Base-by-base conservation (phyloP, 345 rosid genomes). In the Hibiscus trionum region DNA sequence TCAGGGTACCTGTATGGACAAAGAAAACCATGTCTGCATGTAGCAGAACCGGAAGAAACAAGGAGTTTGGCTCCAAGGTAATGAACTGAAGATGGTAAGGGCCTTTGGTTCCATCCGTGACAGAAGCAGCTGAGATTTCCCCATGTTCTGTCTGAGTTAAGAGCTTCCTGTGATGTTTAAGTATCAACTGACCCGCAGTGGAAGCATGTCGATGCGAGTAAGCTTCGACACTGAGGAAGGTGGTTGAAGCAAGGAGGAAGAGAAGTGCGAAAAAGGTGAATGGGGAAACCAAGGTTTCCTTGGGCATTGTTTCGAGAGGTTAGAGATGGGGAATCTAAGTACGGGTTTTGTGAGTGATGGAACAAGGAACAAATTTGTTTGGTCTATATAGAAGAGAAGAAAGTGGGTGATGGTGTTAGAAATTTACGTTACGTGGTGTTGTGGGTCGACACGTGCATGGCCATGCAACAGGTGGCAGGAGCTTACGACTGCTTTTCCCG, bases 11-110 rank as follows among this genome's bases (percentile, higher is more conserved):
- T 5, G 96, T 86, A 70, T 79, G 84, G 39, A 95, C 96, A 68
- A 87, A 89, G 68, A 90, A 83, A 49, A 93, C 93, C 97, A 90
- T 89, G 80, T 87, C 90, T 1, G 97, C 80, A 73, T 85, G 94
- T 17, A 95, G 91, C 70, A 89, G 86, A 27, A 89, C 94, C 3
- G 99, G 99, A 16, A 95, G 96, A 77, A 95, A 83, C 31, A 95
- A 83, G 9, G 92, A 79, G 70, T 83, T 89, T 5, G 96, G 99
- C 72, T 92, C 89, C 71, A 95, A 53, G 1, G 94, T 90, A 80
- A 95, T 80, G 74, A 93, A 93, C 76, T 89, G 89, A 66, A 95
- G 81, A 72, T 84, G 84, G 78, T 76, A 84, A 26, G 79, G 81
- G 1, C 88, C 91, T 62, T 68, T 81, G 6, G 12, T 72, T 57